These are phyloP conservation scores for Monilinia fructigena DNA, from an alignment of 2,329 filamentous ascomycete genomes.

Conservation along the genomic window DNA sequence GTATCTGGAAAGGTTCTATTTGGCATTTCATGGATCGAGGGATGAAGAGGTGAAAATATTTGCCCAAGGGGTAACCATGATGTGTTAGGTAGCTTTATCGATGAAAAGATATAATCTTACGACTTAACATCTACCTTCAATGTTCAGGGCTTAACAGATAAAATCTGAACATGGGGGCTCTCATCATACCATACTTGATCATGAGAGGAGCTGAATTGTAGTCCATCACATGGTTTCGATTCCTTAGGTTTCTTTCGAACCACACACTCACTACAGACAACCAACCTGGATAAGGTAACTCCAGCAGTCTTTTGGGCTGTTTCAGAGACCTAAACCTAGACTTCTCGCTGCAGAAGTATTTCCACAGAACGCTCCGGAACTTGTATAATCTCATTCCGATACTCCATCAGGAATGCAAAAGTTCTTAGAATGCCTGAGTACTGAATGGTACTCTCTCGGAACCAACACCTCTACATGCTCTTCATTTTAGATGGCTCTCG, in stretches of 20 bases:
- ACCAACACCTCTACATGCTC: neutral
- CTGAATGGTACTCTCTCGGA: neutral
- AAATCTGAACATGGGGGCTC: neutral
- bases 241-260: neutral
- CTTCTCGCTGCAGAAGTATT: neutral
- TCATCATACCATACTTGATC: neutral
- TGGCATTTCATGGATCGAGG: neutral
- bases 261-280: neutral
- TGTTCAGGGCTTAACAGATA: neutral
- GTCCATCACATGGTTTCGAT: neutral
- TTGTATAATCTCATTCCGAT: neutral
- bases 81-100: too few species aligned
- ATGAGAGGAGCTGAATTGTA: neutral
- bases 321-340: neutral
- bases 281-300: neutral
- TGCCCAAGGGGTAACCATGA: neutral
- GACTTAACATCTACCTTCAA: too few species aligned
- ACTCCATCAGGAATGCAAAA: neutral
- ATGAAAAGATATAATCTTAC: too few species aligned
- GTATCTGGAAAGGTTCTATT: neutral
- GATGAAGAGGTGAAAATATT: neutral
- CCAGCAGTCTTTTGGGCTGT: neutral
- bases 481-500: neutral
- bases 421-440: neutral
- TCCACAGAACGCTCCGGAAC: neutral